Evolutionary conservation across 169 alveolate genomes (phyloP).

Genomic region (Plasmodium coatneyi): DNA sequence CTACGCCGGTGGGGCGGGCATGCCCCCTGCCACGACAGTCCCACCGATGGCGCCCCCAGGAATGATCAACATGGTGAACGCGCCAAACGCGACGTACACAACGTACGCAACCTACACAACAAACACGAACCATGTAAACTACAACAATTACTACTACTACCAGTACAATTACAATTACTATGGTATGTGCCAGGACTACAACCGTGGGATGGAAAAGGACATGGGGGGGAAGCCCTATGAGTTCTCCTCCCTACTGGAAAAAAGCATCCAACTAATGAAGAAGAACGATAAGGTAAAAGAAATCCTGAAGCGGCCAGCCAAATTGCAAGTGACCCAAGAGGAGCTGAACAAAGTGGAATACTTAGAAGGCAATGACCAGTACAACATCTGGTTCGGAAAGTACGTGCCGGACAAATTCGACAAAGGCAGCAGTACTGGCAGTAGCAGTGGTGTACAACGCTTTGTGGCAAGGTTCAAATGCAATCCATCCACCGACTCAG

Average conservation of each 20-base stretch:
- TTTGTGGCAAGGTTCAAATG: slow-evolving; percentile 91
- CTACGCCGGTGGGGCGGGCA: neutral
- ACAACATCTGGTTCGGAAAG: slow-evolving; percentile 99
- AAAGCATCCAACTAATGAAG: slow-evolving; percentile 52
- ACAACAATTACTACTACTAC: neutral
- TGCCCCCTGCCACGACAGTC: neutral
- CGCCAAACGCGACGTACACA: neutral
- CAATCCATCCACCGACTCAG: slow-evolving; percentile 95
- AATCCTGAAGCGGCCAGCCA: slow-evolving; percentile 50
- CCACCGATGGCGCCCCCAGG: neutral
- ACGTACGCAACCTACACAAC: neutral
- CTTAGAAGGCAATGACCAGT: slow-evolving; percentile 95
- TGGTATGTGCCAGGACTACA: neutral
- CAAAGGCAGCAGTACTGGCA: slow-evolving; percentile 28
- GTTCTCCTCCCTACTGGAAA: slow-evolving; percentile 15
- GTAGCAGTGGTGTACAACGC: slow-evolving; percentile 87
- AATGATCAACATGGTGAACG: neutral
- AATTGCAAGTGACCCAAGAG: slow-evolving; percentile 55
- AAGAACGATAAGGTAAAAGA: slow-evolving; percentile 60
- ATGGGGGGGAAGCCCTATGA: neutral
- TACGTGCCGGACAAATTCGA: slow-evolving; percentile 93
- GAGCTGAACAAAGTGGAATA: slow-evolving; percentile 65
- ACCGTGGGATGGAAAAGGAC: neutral
- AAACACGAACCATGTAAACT: neutral
- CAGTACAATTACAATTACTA: neutral